phyloP scores from a whole-genome alignment of 257 asterid genomes.

The Rauvolfia tetraphylla region DNA sequence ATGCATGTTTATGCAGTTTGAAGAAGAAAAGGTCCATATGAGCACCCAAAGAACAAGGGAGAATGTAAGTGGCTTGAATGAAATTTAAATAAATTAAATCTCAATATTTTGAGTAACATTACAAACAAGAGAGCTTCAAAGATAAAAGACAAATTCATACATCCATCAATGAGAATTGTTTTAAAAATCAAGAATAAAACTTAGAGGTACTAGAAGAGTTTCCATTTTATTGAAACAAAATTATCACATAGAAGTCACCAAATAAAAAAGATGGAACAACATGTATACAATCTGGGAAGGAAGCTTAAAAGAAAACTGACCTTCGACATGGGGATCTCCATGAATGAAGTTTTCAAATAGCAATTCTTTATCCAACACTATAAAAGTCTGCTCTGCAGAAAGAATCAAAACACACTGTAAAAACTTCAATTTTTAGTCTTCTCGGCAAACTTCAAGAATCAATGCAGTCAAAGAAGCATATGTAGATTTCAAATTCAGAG shows the following conservation, averaged over 20 bases:
- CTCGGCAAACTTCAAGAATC: neutral
- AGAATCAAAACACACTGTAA: neutral
- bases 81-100: neutral
- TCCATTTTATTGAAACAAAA: neutral
- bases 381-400: conserved; percentile 86
- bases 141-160: neutral
- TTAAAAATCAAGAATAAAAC: neutral
- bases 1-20: neutral
- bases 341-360: conserved; percentile 60
- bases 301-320: conserved; percentile 26
- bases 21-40: neutral
- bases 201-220: neutral
- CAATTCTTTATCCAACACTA: conserved; percentile 71
- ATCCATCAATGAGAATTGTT: neutral
- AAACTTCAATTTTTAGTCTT: neutral
- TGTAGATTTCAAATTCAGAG: neutral
- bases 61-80: neutral
- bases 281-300: neutral
- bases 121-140: neutral
- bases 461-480: neutral
- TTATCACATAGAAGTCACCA: neutral
- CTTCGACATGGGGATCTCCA: conserved; percentile 78
- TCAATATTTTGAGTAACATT: neutral
- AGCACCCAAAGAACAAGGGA: neutral
- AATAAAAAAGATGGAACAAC: neutral